A percentile compares a stretch with the other conserved stretches of the same genome.
These are phyloP conservation scores for Alternaria longipes DNA, from an alignment of 2,329 filamentous ascomycete species.

Conservation along the genomic window DNA sequence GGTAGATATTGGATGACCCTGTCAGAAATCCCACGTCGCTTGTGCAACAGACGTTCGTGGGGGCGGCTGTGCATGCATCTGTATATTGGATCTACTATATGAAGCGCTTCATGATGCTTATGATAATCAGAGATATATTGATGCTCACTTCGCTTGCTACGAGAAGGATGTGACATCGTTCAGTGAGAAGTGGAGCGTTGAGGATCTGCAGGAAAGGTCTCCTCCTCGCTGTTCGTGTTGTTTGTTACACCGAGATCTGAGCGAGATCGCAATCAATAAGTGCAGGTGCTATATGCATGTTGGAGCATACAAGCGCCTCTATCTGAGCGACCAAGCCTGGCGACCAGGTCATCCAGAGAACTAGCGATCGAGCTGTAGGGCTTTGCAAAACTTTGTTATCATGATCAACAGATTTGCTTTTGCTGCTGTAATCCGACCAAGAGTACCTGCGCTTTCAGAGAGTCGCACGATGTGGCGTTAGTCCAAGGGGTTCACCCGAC, in stretches of 20 bases:
- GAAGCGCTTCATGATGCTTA: constrained; percentile 10
- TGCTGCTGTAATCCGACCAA: background rate
- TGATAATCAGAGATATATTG: constrained; percentile 5
- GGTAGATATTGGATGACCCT: constrained; percentile 4
- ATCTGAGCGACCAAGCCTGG: background rate
- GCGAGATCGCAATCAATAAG: constrained; percentile 1
- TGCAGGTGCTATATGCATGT: background rate
- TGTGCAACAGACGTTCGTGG: constrained; percentile 3
- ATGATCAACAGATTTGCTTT: constrained; percentile 1
- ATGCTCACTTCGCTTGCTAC: constrained; percentile 6
- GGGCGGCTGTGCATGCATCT: constrained; percentile 7
- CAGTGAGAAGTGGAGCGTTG: background rate
- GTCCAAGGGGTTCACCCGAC: background rate
- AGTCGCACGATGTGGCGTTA: background rate
- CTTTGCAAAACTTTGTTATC: background rate
- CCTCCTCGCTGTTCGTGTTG: constrained; percentile 2
- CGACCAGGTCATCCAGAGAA: background rate
- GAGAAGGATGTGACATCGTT: background rate
- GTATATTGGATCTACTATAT: constrained; percentile 12
- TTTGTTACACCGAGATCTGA: background rate
- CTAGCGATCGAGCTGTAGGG: background rate
- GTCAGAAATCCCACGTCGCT: constrained; percentile 5
- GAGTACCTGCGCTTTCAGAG: background rate
- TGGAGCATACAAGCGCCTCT: background rate
- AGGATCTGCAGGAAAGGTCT: background rate